These are phyloP conservation scores for Bromus sterilis DNA, from an alignment of 176 grass and related monocot genomes.

Conservation along the genomic window DNA sequence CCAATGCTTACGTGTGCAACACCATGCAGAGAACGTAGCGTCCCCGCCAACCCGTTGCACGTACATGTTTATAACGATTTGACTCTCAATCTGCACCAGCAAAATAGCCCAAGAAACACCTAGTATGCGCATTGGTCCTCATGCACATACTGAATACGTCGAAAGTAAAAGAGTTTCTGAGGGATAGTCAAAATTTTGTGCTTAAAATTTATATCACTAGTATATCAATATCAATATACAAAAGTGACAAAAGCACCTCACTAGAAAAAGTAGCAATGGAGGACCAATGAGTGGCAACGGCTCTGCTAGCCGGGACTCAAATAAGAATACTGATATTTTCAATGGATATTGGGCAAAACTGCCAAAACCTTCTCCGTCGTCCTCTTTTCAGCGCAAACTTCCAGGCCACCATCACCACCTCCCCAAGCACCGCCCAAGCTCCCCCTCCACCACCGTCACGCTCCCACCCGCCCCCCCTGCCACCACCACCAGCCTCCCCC, in stretches of 20 bases:
- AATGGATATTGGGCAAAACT: background rate
- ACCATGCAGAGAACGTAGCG: too few relatives aligned
- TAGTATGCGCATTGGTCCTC: too few relatives aligned
- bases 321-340: background rate
- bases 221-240: too few relatives aligned
- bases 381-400: slow-evolving; percentile 28
- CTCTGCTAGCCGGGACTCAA: background rate
- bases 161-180: too few relatives aligned
- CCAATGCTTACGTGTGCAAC: too few relatives aligned
- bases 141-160: too few relatives aligned
- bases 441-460: background rate
- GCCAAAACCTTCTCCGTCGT: slow-evolving; percentile 17
- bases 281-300: background rate
- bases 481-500: background rate
- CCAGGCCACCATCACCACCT: slow-evolving; percentile 16
- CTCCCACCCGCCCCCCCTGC: background rate
- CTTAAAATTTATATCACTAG: too few relatives aligned
- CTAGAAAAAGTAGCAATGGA: background rate
- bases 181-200: too few relatives aligned
- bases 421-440: slow-evolving; percentile 22
- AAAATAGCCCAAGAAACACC: too few relatives aligned
- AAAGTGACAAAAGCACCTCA: background rate
- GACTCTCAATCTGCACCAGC: too few relatives aligned
- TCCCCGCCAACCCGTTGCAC: too few relatives aligned
- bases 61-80: too few relatives aligned